Conservation (phyloP, 2,329 filamentous ascomycete genomes). For the Penicillium sp. region DNA sequence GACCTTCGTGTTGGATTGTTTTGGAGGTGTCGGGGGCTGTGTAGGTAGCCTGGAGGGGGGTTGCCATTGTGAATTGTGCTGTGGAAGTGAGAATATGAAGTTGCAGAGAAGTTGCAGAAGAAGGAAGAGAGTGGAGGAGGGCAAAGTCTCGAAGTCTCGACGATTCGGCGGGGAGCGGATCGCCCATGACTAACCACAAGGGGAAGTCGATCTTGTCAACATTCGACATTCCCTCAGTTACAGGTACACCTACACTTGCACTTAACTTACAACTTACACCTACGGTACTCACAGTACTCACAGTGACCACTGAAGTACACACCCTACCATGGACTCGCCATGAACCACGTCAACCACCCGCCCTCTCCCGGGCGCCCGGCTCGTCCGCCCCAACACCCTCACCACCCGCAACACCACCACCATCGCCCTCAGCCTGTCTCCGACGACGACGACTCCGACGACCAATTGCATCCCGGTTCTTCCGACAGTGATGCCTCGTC, state of each 20-base stretch:
- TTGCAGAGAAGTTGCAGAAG: too few relatives aligned
- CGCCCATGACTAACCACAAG: constrained; percentile 19
- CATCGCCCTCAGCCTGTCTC: constrained; percentile 20
- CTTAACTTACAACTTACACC: too few relatives aligned
- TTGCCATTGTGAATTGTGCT: constrained; percentile 2
- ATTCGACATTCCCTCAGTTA: too few relatives aligned
- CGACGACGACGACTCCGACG: constrained; percentile 34
- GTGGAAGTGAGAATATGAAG: too few relatives aligned
- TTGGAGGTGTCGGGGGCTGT: constrained; percentile 33
- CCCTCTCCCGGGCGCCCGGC: constrained; percentile 23
- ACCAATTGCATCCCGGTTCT: constrained; percentile 43
- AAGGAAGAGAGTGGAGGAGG: background rate
- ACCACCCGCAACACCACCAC: constrained; percentile 17
- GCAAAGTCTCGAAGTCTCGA: too few relatives aligned
- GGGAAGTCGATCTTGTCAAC: constrained; percentile 7
- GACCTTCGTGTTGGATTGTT: constrained; percentile 39
- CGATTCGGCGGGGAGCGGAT: constrained; percentile 11
- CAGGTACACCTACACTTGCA: too few relatives aligned
- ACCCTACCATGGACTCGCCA: constrained; percentile 22
- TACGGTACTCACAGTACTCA: too few relatives aligned
- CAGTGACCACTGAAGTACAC: too few relatives aligned
- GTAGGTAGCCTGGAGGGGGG: constrained; percentile 29
- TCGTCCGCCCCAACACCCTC: constrained; percentile 19
- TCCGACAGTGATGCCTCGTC: constrained; percentile 55
- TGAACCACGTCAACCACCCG: constrained; percentile 22